Conservation (phyloP, 2,329 filamentous ascomycete species). For the Fusarium sp. region DNA sequence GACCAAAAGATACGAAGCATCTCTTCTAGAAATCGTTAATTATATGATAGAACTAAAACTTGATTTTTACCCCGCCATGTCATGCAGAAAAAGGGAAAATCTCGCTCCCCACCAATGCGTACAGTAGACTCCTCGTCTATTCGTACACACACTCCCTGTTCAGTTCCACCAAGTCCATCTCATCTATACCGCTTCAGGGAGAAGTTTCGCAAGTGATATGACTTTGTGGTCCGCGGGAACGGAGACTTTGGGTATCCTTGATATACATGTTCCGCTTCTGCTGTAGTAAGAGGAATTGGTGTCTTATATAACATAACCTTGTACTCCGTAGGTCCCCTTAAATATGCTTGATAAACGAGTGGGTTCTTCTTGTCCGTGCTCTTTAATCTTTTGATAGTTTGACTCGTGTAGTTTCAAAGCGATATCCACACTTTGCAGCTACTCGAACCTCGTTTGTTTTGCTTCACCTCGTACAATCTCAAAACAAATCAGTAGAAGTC, state of each 20-base stretch:
- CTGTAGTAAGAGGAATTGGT: not conserved
- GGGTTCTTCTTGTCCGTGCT: not conserved
- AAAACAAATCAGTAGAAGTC: not conserved
- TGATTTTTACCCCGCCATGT: not conserved
- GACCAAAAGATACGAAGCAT: no score
- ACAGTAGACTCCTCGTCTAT: no score
- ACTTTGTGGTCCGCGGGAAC: constrained; percentile 12
- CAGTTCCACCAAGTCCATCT: not conserved
- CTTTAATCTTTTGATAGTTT: not conserved
- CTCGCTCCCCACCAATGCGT: constrained; percentile 9
- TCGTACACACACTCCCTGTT: no score
- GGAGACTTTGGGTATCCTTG: constrained; percentile 32
- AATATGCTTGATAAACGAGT: not conserved
- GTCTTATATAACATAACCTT: constrained; percentile 16
- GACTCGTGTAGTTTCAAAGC: not conserved
- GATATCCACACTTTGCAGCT: constrained; percentile 5
- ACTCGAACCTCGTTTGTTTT: not conserved
- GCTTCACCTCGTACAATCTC: not conserved
- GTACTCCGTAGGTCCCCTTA: not conserved
- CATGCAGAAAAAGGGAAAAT: constrained; percentile 7
- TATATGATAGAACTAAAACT: no score
- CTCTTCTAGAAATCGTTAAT: no score
- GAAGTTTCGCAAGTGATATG: constrained; percentile 35
- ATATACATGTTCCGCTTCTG: constrained; percentile 13
- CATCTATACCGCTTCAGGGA: constrained; percentile 4